Evolutionary conservation across 345 rosid genomes (phyloP), one percentile per base, ranked within the genome.

Genomic region (Eucalyptus pumila): DNA sequence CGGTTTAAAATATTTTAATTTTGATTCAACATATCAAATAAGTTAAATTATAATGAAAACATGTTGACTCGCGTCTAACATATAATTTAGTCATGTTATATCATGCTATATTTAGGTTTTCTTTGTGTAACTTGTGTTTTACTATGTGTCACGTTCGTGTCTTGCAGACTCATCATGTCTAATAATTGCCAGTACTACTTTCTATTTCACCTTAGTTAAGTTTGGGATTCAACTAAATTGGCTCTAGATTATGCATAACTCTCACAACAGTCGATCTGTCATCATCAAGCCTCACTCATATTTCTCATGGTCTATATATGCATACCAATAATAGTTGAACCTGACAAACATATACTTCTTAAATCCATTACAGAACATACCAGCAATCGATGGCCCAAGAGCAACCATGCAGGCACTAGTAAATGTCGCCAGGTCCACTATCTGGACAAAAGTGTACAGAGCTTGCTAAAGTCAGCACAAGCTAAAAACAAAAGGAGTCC

Each of bases 351-450:
- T 32, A 11, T 11, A 23, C 50, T 51, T 21, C 56, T 51, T 86
- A 40, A 40, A 86, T 37, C 47, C 83, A 76, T 17, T 80, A 49
- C 32, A 56, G 72, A 58, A 62, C 30, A 21, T 92, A 96, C 99
- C 99, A 89, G 99, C 99, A 91, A 97, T 92, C 51, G 99, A 95
- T 21, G 98, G 92, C 89, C 99, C 99, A 87, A 97, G 98, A 90
- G 98, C 99, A 92, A 97, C 93, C 37, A 89, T 54, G 11, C 99
- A 96, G 52, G 99, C 99, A 47, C 99, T 98, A 1, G 99, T 97
- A 87, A 97, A 92, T 2, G 99, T 97, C 87, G 99, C 99, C 52
- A 96, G 92, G 94, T 98, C 99, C 89, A 98, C 92, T 83, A 96
- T 92, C 99, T 97, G 92, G 91, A 91, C 34, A 45, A 89, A 88